phyloP scores from a whole-genome alignment of 495 filamentous ascomycete species.

The Lasiosphaeria ovina region DNA sequence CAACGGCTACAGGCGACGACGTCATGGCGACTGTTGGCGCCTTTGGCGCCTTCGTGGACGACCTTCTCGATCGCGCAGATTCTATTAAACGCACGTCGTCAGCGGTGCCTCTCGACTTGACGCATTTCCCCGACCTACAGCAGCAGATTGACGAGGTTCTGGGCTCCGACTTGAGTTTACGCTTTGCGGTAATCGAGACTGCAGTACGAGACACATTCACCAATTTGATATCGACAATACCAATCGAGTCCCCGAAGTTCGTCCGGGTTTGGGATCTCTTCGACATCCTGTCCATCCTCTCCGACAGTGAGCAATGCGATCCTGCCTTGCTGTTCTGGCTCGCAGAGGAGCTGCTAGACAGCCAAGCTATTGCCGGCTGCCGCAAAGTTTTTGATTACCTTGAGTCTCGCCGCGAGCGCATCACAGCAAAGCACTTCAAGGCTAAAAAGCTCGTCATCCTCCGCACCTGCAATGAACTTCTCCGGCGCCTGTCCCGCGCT shows the following conservation, averaged over 20 bases:
- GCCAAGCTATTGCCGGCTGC: constrained; percentile 88
- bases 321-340: constrained; percentile 82
- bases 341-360: constrained; percentile 92
- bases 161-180: constrained; percentile 25
- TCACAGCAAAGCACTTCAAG: constrained; percentile 80
- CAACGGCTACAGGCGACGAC: constrained; percentile 42
- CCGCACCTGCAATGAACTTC: constrained; percentile 89
- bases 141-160: constrained; percentile 40
- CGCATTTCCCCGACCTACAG: constrained; percentile 53
- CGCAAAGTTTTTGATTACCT: constrained; percentile 89
- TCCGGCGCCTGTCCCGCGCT: constrained; percentile 84
- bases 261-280: constrained; percentile 88
- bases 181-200: constrained; percentile 70
- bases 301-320: constrained; percentile 82
- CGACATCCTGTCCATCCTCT: constrained; percentile 82
- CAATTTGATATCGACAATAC: constrained; percentile 60
- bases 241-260: constrained; percentile 72
- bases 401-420: constrained; percentile 83
- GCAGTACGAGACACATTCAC: constrained; percentile 78
- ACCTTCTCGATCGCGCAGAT: constrained; percentile 63
- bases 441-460: constrained; percentile 86
- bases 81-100: constrained; percentile 60
- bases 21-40: constrained; percentile 52
- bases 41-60: constrained; percentile 55
- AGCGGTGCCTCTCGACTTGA: constrained; percentile 71